Conservation (phyloP, 2,329 filamentous ascomycete genomes). For the Fusarium liriodendri region DNA sequence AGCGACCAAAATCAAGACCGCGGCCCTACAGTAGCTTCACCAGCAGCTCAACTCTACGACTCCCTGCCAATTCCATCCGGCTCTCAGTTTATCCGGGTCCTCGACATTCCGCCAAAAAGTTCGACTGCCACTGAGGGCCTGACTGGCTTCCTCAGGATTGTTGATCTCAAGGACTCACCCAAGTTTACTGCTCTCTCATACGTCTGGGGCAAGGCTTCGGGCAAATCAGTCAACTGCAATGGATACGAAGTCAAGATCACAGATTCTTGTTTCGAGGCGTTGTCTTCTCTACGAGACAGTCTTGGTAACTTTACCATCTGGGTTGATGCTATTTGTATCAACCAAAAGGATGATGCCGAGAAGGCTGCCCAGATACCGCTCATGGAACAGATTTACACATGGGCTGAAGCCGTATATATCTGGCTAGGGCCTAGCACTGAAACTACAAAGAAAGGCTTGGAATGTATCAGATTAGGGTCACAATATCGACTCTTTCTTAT, state of each 20-base stretch:
- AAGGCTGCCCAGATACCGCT: background rate
- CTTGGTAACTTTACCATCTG: background rate
- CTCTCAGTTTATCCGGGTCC: background rate
- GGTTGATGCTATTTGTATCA: background rate
- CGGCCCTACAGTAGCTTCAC: background rate
- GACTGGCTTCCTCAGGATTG: background rate
- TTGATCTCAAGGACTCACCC: background rate
- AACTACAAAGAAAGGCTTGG: too few relatives aligned
- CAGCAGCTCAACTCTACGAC: background rate
- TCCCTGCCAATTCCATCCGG: background rate
- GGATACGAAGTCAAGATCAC: background rate
- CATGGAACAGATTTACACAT: background rate
- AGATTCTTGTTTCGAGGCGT: background rate
- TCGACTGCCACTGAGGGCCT: background rate
- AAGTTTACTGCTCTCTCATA: background rate
- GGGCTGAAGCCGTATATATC: background rate
- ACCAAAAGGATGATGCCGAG: background rate
- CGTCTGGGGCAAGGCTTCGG: background rate
- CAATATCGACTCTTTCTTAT: too few relatives aligned
- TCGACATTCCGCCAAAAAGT: background rate
- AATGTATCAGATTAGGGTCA: too few relatives aligned
- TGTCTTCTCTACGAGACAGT: background rate
- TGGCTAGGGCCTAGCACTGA: too few relatives aligned
- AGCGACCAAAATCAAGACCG: background rate
- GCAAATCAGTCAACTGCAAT: background rate